Evolutionary conservation across 371 early-diverging fungal genomes (phyloP).

Genomic region (Coemansia sp.): DNA sequence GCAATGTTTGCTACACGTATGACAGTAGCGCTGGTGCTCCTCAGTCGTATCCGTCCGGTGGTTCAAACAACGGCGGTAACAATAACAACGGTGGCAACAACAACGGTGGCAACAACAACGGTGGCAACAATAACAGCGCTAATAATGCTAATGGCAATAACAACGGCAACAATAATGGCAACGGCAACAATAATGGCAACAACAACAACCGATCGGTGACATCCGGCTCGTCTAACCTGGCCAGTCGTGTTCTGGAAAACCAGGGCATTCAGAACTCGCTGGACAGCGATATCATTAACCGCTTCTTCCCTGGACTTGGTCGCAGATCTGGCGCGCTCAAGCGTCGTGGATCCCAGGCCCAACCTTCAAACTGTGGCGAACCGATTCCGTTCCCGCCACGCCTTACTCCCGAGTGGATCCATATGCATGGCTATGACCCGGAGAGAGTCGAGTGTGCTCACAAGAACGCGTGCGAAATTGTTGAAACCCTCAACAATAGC

Average conservation of each 20-base stretch:
- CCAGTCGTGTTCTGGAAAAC: slow-evolving; percentile 25
- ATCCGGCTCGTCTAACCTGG: slow-evolving; percentile 28
- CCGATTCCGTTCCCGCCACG: slow-evolving; percentile 45
- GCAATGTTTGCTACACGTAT: slow-evolving; percentile 49
- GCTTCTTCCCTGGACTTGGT: slow-evolving; percentile 38
- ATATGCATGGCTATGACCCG: slow-evolving; percentile 39
- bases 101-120: slow-evolving; percentile 1
- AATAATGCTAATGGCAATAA: not conserved
- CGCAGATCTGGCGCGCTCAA: not conserved
- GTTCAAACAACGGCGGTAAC: not conserved
- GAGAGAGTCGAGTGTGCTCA: slow-evolving; percentile 36
- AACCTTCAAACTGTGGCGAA: slow-evolving; percentile 15
- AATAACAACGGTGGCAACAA: not conserved
- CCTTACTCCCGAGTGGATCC: slow-evolving; percentile 42
- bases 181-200: not conserved
- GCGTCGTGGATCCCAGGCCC: slow-evolving; percentile 28
- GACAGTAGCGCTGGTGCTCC: slow-evolving; percentile 29
- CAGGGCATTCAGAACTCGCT: slow-evolving; percentile 30
- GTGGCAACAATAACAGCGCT: not conserved
- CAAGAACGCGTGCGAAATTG: slow-evolving; percentile 36
- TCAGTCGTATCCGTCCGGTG: slow-evolving; percentile 14
- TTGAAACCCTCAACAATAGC: slow-evolving; percentile 44
- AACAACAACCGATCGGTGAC: slow-evolving; percentile 1
- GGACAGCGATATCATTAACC: slow-evolving; percentile 26
- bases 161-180: slow-evolving; percentile 3